Percentiles rank a stretch among this genome's conserved stretches.
Conservation (phyloP, 1,284 basidiomycete genomes). For the Sanghuangporus weigelae region DNA sequence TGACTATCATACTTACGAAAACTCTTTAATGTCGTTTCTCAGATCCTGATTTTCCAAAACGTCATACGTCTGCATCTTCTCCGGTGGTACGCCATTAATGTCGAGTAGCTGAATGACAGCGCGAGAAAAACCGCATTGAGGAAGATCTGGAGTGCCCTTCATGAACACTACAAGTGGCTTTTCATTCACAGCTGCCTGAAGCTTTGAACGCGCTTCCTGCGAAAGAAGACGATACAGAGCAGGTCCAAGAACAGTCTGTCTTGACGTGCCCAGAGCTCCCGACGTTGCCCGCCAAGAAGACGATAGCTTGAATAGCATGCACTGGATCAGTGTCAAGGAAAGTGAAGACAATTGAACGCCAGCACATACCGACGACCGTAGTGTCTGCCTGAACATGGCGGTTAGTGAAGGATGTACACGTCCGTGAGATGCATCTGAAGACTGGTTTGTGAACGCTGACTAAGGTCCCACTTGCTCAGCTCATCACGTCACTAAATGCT, state of each 20-base stretch:
- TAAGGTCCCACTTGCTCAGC: no score
- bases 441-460: no score
- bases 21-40: conserved; percentile 88
- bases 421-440: conserved; percentile 2
- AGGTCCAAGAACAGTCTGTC: conserved; percentile 1
- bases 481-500: neutral
- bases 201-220: conserved; percentile 19
- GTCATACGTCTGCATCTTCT: conserved; percentile 86
- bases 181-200: conserved; percentile 39
- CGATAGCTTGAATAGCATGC: conserved; percentile 7
- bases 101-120: conserved; percentile 91
- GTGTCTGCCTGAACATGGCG: conserved; percentile 16
- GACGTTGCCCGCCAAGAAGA: conserved; percentile 10
- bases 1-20: conserved; percentile 61
- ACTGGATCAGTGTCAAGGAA: neutral
- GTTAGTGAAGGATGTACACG: neutral
- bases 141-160: conserved; percentile 67
- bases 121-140: conserved; percentile 86
- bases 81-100: conserved; percentile 76
- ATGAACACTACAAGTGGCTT: conserved; percentile 61
- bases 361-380: conserved; percentile 13
- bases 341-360: neutral
- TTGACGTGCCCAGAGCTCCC: neutral
- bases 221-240: conserved; percentile 19
- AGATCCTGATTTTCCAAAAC: conserved; percentile 86